Conservation (phyloP, 192 early-diverging fungal species). For the Podila horticola region DNA sequence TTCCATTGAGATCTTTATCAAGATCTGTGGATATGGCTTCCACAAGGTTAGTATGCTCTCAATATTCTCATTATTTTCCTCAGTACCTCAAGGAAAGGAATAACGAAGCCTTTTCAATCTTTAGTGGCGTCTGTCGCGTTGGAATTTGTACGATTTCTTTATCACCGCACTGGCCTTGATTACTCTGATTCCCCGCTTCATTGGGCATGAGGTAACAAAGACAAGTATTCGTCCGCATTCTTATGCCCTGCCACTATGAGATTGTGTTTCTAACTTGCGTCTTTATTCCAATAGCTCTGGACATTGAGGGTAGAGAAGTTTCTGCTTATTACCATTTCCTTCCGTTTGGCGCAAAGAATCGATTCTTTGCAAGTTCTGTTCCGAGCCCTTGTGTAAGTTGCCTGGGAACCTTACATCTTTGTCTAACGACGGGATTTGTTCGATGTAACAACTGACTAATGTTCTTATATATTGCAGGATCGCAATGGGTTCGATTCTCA, state of each 20-base stretch:
- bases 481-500: constrained; percentile 56
- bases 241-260: neutral
- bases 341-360: constrained; percentile 44
- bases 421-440: neutral
- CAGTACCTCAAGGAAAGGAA: too few relatives aligned
- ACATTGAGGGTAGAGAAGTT: constrained; percentile 39
- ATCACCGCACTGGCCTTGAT: constrained; percentile 33
- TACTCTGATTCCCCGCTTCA: constrained; percentile 43
- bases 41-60: constrained; percentile 19
- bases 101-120: neutral
- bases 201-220: constrained; percentile 29
- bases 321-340: constrained; percentile 44
- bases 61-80: neutral
- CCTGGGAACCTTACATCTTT: neutral
- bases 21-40: constrained; percentile 34
- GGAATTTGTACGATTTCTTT: constrained; percentile 39
- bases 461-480: constrained; percentile 21
- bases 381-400: constrained; percentile 41
- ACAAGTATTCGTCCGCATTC: too few relatives aligned
- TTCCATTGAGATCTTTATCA: constrained; percentile 29
- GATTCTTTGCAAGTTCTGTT: constrained; percentile 46
- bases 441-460: neutral
- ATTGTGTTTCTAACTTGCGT: neutral
- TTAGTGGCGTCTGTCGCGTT: constrained; percentile 42
- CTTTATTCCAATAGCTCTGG: constrained; percentile 24